phyloP scores from a whole-genome alignment of 495 filamentous ascomycete species.

The Aspergillus ostianus region DNA sequence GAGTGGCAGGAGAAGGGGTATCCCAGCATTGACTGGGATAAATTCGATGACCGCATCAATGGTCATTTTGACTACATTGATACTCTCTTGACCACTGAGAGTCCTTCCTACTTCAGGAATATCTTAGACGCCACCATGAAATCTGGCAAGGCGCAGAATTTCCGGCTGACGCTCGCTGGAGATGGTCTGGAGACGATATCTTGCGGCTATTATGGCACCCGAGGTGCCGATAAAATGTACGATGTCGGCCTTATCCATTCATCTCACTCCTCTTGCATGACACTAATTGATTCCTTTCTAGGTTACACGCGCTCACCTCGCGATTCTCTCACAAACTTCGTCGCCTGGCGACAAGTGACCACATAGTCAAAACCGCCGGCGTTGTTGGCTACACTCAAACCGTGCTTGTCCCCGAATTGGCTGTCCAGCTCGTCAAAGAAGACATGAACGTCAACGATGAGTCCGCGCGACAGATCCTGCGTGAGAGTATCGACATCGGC shows the following conservation, averaged over 20 bases:
- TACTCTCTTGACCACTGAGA: constrained; percentile 55
- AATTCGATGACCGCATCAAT: constrained; percentile 61
- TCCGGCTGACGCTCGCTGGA: constrained; percentile 47
- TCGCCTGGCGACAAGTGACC: constrained; percentile 62
- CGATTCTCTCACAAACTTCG: constrained; percentile 62
- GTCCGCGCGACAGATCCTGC: constrained; percentile 64
- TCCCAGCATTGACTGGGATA: constrained; percentile 75
- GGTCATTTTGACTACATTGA: constrained; percentile 54
- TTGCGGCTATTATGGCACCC: constrained; percentile 85
- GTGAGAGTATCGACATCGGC: constrained; percentile 75
- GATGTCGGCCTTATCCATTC: constrained; percentile 13
- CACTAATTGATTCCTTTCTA: constrained; percentile 19
- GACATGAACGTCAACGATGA: constrained; percentile 73
- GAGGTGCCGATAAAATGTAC: constrained; percentile 67
- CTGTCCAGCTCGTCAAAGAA: constrained; percentile 73
- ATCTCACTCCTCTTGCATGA: not conserved
- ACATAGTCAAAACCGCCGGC: constrained; percentile 66
- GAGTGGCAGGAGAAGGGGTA: constrained; percentile 67
- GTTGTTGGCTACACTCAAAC: constrained; percentile 75
- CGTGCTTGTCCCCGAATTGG: constrained; percentile 85
- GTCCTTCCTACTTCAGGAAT: constrained; percentile 60
- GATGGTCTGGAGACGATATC: constrained; percentile 45
- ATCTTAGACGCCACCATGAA: constrained; percentile 57
- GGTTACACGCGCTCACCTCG: constrained; percentile 61
- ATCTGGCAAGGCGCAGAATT: constrained; percentile 58